phyloP scores from a whole-genome alignment of 148 eudicot genomes.

The Beta vulgaris region DNA sequence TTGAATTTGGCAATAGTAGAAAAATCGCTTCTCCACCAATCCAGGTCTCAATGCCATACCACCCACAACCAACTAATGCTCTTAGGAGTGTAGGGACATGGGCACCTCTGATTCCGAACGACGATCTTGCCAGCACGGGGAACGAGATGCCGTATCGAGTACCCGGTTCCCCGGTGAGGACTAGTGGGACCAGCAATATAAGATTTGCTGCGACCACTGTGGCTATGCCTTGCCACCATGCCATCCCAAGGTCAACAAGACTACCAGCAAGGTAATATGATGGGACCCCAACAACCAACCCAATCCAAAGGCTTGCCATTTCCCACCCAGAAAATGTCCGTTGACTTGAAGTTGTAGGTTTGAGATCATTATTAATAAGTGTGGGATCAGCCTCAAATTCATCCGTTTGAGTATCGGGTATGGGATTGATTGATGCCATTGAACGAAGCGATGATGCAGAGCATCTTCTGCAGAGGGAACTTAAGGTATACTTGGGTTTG shows the following conservation, averaged over 20 bases:
- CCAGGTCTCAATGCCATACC: constrained; percentile 98
- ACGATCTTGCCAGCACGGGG: constrained; percentile 85
- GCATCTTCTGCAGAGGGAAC: constrained; percentile 19
- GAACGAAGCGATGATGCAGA: constrained; percentile 3
- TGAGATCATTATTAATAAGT: constrained; percentile 75
- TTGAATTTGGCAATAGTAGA: constrained; percentile 49
- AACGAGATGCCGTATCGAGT: constrained; percentile 78
- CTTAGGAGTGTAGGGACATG: constrained; percentile 75
- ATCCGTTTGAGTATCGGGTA: constrained; percentile 19
- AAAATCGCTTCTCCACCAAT: constrained; percentile 92
- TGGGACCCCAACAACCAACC: constrained; percentile 91
- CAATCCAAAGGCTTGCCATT: constrained; percentile 88
- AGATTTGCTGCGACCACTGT: constrained; percentile 80
- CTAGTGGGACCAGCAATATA: constrained; percentile 54
- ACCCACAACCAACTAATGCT: constrained; percentile 90
- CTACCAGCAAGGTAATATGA: constrained; percentile 92
- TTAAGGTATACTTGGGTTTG: constrained; percentile 8
- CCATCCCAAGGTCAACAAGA: constrained; percentile 90
- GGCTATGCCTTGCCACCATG: constrained; percentile 98
- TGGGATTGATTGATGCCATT: constrained; percentile 41
- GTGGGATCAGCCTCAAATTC: constrained; percentile 47
- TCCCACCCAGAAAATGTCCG: constrained; percentile 79
- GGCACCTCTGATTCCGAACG: constrained; percentile 83
- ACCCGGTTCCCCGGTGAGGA: constrained; percentile 85
- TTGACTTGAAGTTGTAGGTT: constrained; percentile 52